A percentile compares a stretch with the other conserved stretches of the same genome.
Evolutionary conservation across 345 rosid species (phyloP).

Genomic region (Eucalyptus sp.): DNA sequence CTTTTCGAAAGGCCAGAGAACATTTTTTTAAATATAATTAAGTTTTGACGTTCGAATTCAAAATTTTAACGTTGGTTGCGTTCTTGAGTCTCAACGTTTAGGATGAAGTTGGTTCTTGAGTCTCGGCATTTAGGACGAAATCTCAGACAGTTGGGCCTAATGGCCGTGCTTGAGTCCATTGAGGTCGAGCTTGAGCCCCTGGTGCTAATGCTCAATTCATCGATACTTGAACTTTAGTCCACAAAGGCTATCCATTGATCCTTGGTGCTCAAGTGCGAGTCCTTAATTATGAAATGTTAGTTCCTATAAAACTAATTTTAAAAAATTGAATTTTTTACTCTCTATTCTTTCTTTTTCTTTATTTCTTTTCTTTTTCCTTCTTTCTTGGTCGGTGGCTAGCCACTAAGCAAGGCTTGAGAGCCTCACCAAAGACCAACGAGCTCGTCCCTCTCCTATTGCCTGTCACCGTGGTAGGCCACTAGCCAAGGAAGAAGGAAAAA

Average conservation of each 20-base stretch:
- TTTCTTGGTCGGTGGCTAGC: accelerated
- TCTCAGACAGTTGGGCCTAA: no score
- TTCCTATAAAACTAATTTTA: no score
- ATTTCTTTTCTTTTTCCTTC: no score
- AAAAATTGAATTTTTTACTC: no score
- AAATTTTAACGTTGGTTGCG: background rate
- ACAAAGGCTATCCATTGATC: background rate
- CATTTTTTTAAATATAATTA: no score
- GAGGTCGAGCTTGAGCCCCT: accelerated
- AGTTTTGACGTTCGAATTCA: background rate
- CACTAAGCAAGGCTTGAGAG: background rate
- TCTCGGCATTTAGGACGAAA: accelerated
- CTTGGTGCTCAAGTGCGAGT: background rate
- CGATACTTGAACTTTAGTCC: accelerated
- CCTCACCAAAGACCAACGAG: background rate
- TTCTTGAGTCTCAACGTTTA: background rate
- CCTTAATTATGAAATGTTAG: background rate
- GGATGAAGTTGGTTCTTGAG: background rate
- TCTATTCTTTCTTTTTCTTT: accelerated
- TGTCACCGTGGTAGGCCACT: accelerated
- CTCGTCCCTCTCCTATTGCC: background rate
- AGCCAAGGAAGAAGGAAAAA: background rate
- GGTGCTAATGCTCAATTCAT: accelerated
- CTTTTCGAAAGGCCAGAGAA: no score
- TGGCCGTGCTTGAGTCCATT: background rate